phyloP scores from a whole-genome alignment of 352 stramenopile species.

The Achlya hypogyna region DNA sequence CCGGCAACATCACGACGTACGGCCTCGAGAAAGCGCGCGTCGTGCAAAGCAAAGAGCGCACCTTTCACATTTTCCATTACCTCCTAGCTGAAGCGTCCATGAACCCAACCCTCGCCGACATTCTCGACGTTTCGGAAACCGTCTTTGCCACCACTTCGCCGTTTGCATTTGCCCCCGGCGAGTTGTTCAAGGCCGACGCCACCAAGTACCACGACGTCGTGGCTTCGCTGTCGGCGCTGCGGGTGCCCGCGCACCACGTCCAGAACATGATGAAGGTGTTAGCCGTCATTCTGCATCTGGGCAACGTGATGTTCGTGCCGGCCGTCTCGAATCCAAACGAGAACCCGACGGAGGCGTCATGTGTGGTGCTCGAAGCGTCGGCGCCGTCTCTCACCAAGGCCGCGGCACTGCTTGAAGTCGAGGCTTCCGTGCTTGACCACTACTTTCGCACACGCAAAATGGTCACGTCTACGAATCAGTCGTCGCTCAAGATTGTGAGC shows the following conservation, averaged over 20 bases:
- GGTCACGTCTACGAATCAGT: constrained; percentile 29
- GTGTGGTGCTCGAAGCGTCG: constrained; percentile 47
- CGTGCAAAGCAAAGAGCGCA: constrained; percentile 75
- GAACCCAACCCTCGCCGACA: constrained; percentile 54
- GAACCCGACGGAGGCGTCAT: constrained; percentile 29
- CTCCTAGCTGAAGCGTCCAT: constrained; percentile 68
- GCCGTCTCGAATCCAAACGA: constrained; percentile 25
- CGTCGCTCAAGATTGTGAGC: constrained; percentile 74
- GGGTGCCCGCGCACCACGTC: constrained; percentile 70
- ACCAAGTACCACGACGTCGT: constrained; percentile 70
- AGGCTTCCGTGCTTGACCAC: constrained; percentile 73
- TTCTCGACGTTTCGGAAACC: constrained; percentile 38
- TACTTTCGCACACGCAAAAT: constrained; percentile 68
- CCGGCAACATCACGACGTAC: constrained; percentile 69
- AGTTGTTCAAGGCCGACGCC: constrained; percentile 45
- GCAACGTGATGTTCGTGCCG: constrained; percentile 68
- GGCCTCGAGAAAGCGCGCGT: constrained; percentile 82
- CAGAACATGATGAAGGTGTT: constrained; percentile 74
- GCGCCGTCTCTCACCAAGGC: constrained; percentile 46
- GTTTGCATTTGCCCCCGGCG: constrained; percentile 24
- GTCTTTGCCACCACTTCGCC: not conserved
- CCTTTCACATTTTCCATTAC: constrained; percentile 93
- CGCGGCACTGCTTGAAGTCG: constrained; percentile 61
- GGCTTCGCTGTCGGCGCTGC: constrained; percentile 68
- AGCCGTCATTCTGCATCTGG: constrained; percentile 59